Percentiles rank a stretch among this genome's conserved stretches.
Evolutionary conservation across 257 asterid genomes (phyloP).

Genomic region (Osmanthus fragrans): DNA sequence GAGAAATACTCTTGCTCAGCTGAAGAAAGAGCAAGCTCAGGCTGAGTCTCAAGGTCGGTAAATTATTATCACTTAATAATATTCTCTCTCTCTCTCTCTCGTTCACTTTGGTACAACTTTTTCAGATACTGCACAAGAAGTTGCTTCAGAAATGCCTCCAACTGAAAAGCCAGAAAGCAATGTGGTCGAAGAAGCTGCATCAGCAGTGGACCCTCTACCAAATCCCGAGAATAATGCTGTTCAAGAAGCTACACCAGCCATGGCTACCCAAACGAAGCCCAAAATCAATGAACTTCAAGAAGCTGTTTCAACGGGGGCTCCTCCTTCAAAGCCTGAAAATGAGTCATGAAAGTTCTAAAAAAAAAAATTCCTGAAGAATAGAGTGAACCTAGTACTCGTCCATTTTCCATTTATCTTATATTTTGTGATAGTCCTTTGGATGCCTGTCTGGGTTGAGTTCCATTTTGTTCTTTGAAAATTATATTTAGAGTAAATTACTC

Average conservation of each 20-base stretch:
- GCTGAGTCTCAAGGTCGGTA: constrained; percentile 51
- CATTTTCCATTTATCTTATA: background rate
- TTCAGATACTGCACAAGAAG: constrained; percentile 1
- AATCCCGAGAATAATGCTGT: constrained; percentile 28
- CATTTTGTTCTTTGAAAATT: background rate
- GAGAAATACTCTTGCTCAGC: constrained; percentile 54
- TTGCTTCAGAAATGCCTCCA: constrained; percentile 39
- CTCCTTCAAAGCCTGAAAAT: constrained; percentile 26
- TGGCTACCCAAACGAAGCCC: constrained; percentile 14
- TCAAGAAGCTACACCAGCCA: constrained; percentile 53
- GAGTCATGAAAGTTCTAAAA: constrained; percentile 23
- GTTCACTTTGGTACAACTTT: background rate
- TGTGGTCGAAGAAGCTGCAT: constrained; percentile 33
- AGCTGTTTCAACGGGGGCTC: background rate
- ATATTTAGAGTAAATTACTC: background rate
- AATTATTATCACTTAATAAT: background rate
- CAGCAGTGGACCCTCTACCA: constrained; percentile 22
- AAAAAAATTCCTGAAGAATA: background rate
- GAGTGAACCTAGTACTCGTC: constrained; percentile 17
- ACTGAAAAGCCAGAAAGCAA: constrained; percentile 10
- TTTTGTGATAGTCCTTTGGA: constrained; percentile 18
- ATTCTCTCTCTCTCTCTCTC: background rate
- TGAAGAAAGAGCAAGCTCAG: constrained; percentile 53
- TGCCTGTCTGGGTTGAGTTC: constrained; percentile 10
- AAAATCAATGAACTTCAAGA: background rate